Evolutionary conservation across 805 yeast genomes (phyloP), one percentile per base, ranked within the genome.

Genomic region (Barnettozyma sucrosica): DNA sequence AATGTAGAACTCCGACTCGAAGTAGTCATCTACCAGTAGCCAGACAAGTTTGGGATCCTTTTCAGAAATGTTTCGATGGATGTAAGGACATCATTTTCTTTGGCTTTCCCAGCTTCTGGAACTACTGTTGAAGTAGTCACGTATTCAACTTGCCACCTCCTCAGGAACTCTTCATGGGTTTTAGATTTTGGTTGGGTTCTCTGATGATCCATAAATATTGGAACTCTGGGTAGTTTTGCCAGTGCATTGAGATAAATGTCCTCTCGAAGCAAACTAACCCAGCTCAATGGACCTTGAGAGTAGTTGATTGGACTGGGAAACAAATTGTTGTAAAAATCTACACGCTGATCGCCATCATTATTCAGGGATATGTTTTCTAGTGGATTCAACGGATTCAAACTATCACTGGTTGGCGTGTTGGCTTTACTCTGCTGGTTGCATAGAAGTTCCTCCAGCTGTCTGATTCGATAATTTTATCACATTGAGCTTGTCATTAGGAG

Each of bases 201-300:
- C 13, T 25, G 37, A 18, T 21, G 18, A 11, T 36, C 41, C 9
- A 45, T 3, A 28, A 23, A 18, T 10, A 26, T 9, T 21, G 48
- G 19, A 5, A 36, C 48, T 14, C 48, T 34, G 2, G 53, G 36
- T 2, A 41, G 47, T 0, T 51, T 30, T 13, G 51, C 45, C 6
- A 58, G 34, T 7, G 56, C 38, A 34, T 52, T 55, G 32, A 60
- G 41, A 37, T 56, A 60, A 10, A 51, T 46, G 41, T 59, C 64
- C 30, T 58, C 59, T 14, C 55, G 43, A 10, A 59, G 20, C n/a
- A 59, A 26, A 1, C 61, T 51, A 1, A 53, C 56, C 64, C 64
- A 60, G 2, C 60, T 51, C 20, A 60, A 46, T 1, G 55, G 48
- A 6, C 63, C 63, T 21, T 56, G 58, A 6, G 44, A 33, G 1